These are phyloP conservation scores for Isoetes engelmannii DNA, from an alignment of 83 land plant genomes.

Conservation along the genomic window DNA sequence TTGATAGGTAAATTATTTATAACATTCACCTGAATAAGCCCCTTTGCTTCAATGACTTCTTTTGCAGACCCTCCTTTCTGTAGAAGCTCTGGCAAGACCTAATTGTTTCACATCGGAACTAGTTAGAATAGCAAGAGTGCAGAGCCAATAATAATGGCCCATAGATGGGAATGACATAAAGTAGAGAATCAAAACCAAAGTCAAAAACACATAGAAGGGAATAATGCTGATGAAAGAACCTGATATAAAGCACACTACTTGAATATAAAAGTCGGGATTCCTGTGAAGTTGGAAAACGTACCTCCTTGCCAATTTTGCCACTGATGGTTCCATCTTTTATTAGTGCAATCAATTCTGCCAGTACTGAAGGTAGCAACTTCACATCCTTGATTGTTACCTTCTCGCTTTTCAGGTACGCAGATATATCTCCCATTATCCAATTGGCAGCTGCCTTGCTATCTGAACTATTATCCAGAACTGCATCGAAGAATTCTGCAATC, in stretches of 20 bases:
- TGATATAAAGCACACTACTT: no score
- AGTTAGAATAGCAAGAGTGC: no score
- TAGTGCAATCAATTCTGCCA: slow-evolving; percentile 71
- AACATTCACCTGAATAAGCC: slow-evolving; percentile 66
- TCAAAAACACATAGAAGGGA: no score
- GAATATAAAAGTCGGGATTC: no score
- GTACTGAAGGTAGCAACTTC: slow-evolving; percentile 56
- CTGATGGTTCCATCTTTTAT: slow-evolving; percentile 87
- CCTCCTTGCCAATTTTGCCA: slow-evolving; percentile 96
- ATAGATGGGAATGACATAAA: no score
- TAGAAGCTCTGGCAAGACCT: slow-evolving; percentile 76
- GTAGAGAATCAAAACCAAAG: no score
- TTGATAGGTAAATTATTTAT: no score
- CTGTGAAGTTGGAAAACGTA: slow-evolving; percentile 7
- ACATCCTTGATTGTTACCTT: slow-evolving; percentile 58
- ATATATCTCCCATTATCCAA: slow-evolving; percentile 97
- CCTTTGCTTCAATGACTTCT: slow-evolving; percentile 68
- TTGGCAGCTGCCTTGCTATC: slow-evolving; percentile 82
- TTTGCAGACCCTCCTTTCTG: slow-evolving; percentile 88
- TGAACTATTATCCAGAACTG: slow-evolving; percentile 52
- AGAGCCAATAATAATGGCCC: no score
- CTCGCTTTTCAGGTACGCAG: slow-evolving; percentile 77
- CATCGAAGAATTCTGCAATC: slow-evolving; percentile 84
- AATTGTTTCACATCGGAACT: background rate
- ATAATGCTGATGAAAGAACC: no score